Conservation (phyloP, 768 basidiomycete species). For the Hericium alpestre region DNA sequence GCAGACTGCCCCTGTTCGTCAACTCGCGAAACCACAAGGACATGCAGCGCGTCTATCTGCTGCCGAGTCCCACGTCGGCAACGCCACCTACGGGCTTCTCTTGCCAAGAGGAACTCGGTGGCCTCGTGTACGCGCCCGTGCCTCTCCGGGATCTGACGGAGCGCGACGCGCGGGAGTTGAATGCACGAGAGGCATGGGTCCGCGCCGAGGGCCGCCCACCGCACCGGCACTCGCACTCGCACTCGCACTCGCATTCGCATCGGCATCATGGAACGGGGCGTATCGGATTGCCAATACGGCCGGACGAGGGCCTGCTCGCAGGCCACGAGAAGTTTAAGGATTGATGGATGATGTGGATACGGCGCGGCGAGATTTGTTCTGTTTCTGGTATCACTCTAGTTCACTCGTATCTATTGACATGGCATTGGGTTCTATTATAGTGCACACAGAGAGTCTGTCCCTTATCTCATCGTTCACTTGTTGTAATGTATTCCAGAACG, state of each 20-base stretch:
- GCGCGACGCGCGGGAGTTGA: slow-evolving; percentile 37
- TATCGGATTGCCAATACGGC: slow-evolving; percentile 28
- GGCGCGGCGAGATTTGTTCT: background rate
- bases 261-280: slow-evolving; percentile 13
- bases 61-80: slow-evolving; percentile 30
- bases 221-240: slow-evolving; percentile 17
- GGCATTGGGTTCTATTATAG: background rate
- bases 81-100: slow-evolving; percentile 13
- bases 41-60: slow-evolving; percentile 54
- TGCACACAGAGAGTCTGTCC: background rate
- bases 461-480: background rate
- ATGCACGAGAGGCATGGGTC: slow-evolving; percentile 62
- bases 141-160: slow-evolving; percentile 45
- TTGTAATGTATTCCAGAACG: background rate
- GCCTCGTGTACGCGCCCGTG: slow-evolving; percentile 62
- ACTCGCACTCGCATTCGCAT: slow-evolving; percentile 4
- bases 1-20: slow-evolving; percentile 13
- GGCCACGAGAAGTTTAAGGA: slow-evolving; percentile 16
- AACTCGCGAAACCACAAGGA: slow-evolving; percentile 11
- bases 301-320: slow-evolving; percentile 37
- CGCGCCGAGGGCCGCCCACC: slow-evolving; percentile 12
- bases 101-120: background rate
- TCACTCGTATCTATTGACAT: background rate
- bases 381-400: background rate
- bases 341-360: background rate